Evolutionary conservation across 768 basidiomycete genomes (phyloP), one percentile per base, ranked within the genome.

Genomic region (Boletellus ananiceps): DNA sequence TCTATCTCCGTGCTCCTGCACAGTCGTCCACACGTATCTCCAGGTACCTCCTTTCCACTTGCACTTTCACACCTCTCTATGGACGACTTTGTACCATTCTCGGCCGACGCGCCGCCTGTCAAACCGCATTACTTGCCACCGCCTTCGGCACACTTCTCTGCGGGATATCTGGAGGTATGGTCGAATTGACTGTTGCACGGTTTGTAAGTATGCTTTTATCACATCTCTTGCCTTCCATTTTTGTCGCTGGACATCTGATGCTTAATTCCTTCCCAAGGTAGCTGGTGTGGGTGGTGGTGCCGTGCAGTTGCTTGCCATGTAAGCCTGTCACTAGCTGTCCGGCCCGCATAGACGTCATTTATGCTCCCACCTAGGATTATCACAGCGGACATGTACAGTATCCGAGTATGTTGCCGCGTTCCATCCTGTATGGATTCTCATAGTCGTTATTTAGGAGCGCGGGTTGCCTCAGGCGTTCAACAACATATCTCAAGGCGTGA

Each of bases 1-100:
- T 16, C 32, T 37, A 38, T 13, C 33, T 19, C 4, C 23, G 1
- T 31, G 5, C 23, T n/a, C 13, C 29, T 11, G 31, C 11, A 2
- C 38, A 40, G 1, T 7, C 16, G 31, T 13, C 11, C 7, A 19
- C 25, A 9, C 14, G 14, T 33, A 27, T 27, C 38, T 4, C 49
- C 38, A 56, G 50, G 25, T 89, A 86, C 64, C 68, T 90, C 8
- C 76, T 90, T 13, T 84, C 88, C 4, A 85, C 80, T 4, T 86
- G 84, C 63, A 86, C 87, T 2, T 89, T 89, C 55, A 89, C 88
- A 0, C 88, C 86, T 0, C 71, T 90, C 7, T 90, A 89, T 60
- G 88, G 88, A 21, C 79, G 87, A 3, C 71, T 91, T 6, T 85
- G 79, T 54, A 83, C 86, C 60, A 84, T 85, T 8, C 66, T 89